These are phyloP conservation scores for Penstemon eatonii DNA, from an alignment of 257 asterid genomes.

Conservation along the genomic window DNA sequence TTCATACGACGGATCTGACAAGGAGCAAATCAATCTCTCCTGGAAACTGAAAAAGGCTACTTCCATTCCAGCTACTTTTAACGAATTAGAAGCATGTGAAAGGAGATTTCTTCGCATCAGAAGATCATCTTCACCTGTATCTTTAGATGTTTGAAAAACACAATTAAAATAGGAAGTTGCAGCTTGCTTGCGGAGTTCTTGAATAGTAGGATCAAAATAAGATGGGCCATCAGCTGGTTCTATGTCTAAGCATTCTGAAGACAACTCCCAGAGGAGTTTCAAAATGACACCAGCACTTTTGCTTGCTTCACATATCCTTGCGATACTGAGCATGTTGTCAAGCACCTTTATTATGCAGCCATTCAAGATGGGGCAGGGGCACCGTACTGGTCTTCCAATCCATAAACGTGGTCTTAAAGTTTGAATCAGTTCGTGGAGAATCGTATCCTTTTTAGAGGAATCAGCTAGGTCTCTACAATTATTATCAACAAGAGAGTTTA, in stretches of 20 bases:
- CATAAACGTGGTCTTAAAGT: conserved; percentile 57
- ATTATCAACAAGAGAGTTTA: conserved; percentile 68
- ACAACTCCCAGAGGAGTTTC: conserved; percentile 70
- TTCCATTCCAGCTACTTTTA: conserved; percentile 41
- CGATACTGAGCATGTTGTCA: conserved; percentile 78
- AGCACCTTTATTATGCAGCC: conserved; percentile 59
- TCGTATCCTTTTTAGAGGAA: conserved; percentile 55
- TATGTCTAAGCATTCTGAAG: conserved; percentile 70
- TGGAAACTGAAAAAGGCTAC: conserved; percentile 47
- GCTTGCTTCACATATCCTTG: conserved; percentile 59
- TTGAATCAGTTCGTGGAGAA: conserved; percentile 58
- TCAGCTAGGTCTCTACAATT: conserved; percentile 80
- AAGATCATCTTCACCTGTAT: conserved; percentile 49
- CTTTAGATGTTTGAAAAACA: conserved; percentile 60
- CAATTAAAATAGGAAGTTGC: conserved; percentile 83
- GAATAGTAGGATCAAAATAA: conserved; percentile 73
- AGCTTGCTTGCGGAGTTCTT: conserved; percentile 88
- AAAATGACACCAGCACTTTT: conserved; percentile 50
- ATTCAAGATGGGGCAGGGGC: conserved; percentile 79
- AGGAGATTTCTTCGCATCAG: conserved; percentile 32
- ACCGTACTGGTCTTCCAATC: conserved; percentile 69
- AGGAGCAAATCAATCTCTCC: conserved; percentile 55
- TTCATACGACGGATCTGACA: conserved; percentile 79
- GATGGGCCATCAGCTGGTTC: conserved; percentile 42
- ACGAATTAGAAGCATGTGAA: conserved; percentile 42